phyloP scores from a whole-genome alignment of 2,329 filamentous ascomycete genomes.

The Escovopsis sp. region DNA sequence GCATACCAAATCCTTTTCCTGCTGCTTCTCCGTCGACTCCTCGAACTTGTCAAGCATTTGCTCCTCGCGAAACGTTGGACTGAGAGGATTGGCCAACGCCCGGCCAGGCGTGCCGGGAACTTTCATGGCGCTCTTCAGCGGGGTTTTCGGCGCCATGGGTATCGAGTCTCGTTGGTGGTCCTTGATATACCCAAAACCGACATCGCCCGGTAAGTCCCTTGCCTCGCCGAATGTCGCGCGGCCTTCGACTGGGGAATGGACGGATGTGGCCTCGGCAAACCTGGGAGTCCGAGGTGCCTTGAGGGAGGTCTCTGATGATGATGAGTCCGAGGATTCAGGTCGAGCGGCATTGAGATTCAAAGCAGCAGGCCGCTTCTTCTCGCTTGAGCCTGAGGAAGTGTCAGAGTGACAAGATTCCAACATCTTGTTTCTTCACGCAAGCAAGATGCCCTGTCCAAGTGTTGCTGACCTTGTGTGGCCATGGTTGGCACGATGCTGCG shows the following conservation, averaged over 20 bases:
- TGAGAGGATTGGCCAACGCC: constrained; percentile 61
- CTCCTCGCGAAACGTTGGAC: constrained; percentile 85
- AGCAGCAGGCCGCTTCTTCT: constrained; percentile 42
- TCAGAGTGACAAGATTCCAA: not conserved
- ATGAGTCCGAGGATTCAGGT: constrained; percentile 34
- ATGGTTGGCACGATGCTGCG: constrained; percentile 11
- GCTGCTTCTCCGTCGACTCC: constrained; percentile 65
- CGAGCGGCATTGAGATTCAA: constrained; percentile 37
- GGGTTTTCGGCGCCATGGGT: constrained; percentile 56
- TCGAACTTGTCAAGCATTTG: constrained; percentile 77
- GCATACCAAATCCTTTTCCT: constrained; percentile 76
- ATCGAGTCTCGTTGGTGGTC: constrained; percentile 42
- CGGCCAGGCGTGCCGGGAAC: constrained; percentile 69
- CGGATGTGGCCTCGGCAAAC: constrained; percentile 67
- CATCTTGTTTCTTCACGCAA: too few relatives aligned
- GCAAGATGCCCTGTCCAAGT: too few relatives aligned
- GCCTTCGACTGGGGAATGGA: constrained; percentile 59
- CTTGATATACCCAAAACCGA: constrained; percentile 85
- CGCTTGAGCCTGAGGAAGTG: constrained; percentile 23
- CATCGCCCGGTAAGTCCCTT: constrained; percentile 55
- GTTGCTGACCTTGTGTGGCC: constrained; percentile 25
- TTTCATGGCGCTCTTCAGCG: constrained; percentile 81
- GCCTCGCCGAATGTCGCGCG: constrained; percentile 43
- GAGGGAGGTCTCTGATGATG: constrained; percentile 39
- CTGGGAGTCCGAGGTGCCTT: constrained; percentile 61